Conservation (phyloP, 257 asterid species). For the Pogostemon cablin region DNA sequence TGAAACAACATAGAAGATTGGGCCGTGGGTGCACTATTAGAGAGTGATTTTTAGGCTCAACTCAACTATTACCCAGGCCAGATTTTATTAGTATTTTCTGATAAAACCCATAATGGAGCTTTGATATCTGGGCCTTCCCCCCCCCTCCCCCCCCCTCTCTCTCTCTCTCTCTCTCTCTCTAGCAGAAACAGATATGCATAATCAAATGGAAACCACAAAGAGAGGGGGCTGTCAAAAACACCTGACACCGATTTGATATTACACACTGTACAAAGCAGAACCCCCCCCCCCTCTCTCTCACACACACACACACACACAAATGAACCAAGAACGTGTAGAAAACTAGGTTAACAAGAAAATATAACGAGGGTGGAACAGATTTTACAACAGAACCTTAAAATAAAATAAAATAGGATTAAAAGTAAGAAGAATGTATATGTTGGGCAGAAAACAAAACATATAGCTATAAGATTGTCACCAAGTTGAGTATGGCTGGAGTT, state of each 20-base stretch:
- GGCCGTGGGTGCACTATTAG: conserved; percentile 23
- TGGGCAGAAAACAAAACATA: conserved; percentile 31
- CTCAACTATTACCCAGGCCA: no score
- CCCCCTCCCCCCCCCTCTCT: neutral
- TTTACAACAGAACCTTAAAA: conserved; percentile 25
- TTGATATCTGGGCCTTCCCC: conserved; percentile 21
- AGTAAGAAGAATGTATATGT: neutral
- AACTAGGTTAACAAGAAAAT: conserved; percentile 33
- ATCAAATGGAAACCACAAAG: conserved; percentile 24
- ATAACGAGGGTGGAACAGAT: conserved; percentile 33
- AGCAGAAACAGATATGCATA: neutral
- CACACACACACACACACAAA: neutral
- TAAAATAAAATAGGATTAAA: neutral
- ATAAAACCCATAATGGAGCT: conserved; percentile 30
- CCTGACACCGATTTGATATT: conserved; percentile 33
- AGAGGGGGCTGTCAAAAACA: conserved; percentile 26
- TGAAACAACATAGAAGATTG: neutral
- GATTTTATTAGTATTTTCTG: conserved; percentile 6
- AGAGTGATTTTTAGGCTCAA: conserved; percentile 3
- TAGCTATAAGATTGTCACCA: conserved; percentile 37
- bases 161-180: conserved; percentile 5
- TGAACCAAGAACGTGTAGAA: neutral
- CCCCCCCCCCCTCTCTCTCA: conserved; percentile 10
- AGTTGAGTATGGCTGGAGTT: conserved; percentile 43
- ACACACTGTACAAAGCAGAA: conserved; percentile 11